A percentile compares a stretch with the other conserved stretches of the same genome.
Conservation (phyloP, 208 protist genomes). For the Herpetomonas tarakana region DNA sequence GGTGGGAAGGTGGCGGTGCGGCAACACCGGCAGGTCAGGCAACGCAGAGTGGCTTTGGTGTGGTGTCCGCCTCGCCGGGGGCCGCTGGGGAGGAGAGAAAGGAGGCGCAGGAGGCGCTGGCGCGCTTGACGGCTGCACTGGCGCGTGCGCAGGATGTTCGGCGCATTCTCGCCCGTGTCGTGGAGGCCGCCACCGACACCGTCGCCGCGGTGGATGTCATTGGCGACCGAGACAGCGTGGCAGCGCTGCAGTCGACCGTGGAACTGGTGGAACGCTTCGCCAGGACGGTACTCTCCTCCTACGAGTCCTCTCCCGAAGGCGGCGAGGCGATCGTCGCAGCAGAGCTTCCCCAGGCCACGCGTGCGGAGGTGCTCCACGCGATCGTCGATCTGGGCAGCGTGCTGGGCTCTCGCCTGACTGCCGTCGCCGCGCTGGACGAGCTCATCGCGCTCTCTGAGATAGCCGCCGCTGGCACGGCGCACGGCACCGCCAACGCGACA, state of each 20-base stretch:
- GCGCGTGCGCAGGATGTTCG: slow-evolving; percentile 21
- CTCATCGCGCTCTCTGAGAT: slow-evolving; percentile 45
- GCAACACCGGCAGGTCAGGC: too few relatives aligned
- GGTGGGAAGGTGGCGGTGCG: too few relatives aligned
- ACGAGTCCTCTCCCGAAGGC: neutral
- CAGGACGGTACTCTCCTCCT: slow-evolving; percentile 1
- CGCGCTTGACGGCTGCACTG: slow-evolving; percentile 16
- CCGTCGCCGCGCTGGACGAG: slow-evolving; percentile 43
- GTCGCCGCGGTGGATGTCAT: slow-evolving; percentile 14
- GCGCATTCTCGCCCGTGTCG: slow-evolving; percentile 12
- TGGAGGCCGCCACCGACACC: slow-evolving; percentile 10
- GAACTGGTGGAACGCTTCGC: slow-evolving; percentile 28
- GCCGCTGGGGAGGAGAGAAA: slow-evolving; percentile 20
- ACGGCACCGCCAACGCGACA: neutral
- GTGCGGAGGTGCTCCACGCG: slow-evolving; percentile 41
- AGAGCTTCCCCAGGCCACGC: slow-evolving; percentile 28
- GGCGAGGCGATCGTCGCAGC: slow-evolving; percentile 17
- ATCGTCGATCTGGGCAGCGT: slow-evolving; percentile 29
- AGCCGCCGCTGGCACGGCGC: slow-evolving; percentile 5
- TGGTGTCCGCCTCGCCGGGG: too few relatives aligned
- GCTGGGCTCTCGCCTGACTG: slow-evolving; percentile 28
- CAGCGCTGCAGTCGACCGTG: slow-evolving; percentile 20
- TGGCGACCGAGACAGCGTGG: slow-evolving; percentile 27
- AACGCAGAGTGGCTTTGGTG: too few relatives aligned
- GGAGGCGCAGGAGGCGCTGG: slow-evolving; percentile 15